Evolutionary conservation across 2,329 filamentous ascomycete species (phyloP).

Genomic region (Chaetothyriales sp.): DNA sequence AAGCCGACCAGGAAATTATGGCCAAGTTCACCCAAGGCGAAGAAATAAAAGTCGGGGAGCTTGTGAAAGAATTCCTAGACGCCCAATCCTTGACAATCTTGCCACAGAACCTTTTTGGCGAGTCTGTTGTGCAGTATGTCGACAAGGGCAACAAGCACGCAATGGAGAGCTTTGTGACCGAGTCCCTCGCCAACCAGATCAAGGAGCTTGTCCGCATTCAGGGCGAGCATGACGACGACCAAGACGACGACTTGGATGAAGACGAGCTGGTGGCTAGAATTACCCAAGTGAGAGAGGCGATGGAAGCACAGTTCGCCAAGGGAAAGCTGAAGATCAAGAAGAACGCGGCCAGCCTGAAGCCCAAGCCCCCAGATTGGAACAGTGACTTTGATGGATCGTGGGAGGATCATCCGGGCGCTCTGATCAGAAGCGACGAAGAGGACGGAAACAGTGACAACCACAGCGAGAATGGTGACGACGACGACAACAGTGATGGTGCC

Average conservation of each 20-base stretch:
- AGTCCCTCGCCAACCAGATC: conserved; percentile 55
- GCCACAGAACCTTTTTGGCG: conserved; percentile 80
- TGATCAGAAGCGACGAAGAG: conserved; percentile 37
- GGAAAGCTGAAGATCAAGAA: conserved; percentile 43
- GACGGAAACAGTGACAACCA: conserved; percentile 8
- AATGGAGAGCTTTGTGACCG: conserved; percentile 65
- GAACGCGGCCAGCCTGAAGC: conserved; percentile 48
- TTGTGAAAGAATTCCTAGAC: conserved; percentile 74
- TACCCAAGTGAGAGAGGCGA: conserved; percentile 52
- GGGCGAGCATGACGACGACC: conserved; percentile 48
- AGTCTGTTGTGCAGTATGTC: conserved; percentile 84
- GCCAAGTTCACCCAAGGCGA: conserved; percentile 49
- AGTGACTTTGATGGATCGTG: conserved; percentile 77
- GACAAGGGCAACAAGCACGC: conserved; percentile 90
- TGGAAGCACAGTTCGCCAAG: conserved; percentile 55
- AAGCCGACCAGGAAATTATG: conserved; percentile 50
- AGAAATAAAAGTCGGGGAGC: conserved; percentile 68
- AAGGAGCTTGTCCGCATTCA: conserved; percentile 49
- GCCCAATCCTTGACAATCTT: conserved; percentile 84
- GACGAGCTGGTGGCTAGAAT: conserved; percentile 59
- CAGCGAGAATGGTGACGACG: conserved; percentile 21
- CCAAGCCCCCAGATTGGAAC: conserved; percentile 70
- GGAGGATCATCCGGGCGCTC: conserved; percentile 60
- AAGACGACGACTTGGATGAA: conserved; percentile 47
- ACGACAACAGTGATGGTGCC: conserved; percentile 34